Evolutionary conservation across 495 filamentous ascomycete genomes (phyloP).

Genomic region (Penicillium lividum): DNA sequence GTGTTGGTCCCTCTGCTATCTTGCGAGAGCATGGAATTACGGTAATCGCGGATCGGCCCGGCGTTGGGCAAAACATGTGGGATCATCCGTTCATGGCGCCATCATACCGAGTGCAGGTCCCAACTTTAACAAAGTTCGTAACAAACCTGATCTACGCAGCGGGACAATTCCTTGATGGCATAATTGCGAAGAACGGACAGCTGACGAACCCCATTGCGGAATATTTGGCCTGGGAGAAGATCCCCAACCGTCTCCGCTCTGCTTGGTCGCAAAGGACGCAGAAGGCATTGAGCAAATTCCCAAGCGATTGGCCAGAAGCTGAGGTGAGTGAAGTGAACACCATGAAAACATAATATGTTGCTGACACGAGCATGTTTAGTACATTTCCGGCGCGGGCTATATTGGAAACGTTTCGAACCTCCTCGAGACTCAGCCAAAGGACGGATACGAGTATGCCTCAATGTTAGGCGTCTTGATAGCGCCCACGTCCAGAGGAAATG

Average conservation of each 20-base stretch:
- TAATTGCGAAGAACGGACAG: slow-evolving; percentile 25
- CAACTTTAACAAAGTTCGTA: slow-evolving; percentile 23
- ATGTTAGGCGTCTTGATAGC: slow-evolving; percentile 45
- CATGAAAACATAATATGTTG: neutral
- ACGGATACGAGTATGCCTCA: slow-evolving; percentile 49
- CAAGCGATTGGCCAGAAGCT: slow-evolving; percentile 60
- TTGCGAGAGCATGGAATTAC: slow-evolving; percentile 13
- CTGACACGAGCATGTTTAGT: slow-evolving; percentile 30
- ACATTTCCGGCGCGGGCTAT: slow-evolving; percentile 36
- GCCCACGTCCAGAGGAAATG: slow-evolving; percentile 55
- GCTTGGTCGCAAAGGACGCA: slow-evolving; percentile 24
- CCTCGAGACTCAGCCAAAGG: slow-evolving; percentile 32
- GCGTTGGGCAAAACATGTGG: slow-evolving; percentile 24
- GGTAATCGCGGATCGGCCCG: slow-evolving; percentile 10
- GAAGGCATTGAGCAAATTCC: slow-evolving; percentile 35
- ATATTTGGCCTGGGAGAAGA: slow-evolving; percentile 51
- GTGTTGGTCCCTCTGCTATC: slow-evolving; percentile 8
- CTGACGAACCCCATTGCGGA: slow-evolving; percentile 42
- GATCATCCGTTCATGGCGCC: slow-evolving; percentile 22
- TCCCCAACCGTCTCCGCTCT: slow-evolving; percentile 35
- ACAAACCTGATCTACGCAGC: slow-evolving; percentile 16
- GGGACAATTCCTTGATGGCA: slow-evolving; percentile 12
- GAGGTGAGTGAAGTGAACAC: slow-evolving; percentile 35
- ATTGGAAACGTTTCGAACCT: slow-evolving; percentile 43
- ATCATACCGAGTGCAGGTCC: slow-evolving; percentile 21